phyloP scores from a whole-genome alignment of 768 basidiomycete genomes.

The Cyclocybe aegerita region DNA sequence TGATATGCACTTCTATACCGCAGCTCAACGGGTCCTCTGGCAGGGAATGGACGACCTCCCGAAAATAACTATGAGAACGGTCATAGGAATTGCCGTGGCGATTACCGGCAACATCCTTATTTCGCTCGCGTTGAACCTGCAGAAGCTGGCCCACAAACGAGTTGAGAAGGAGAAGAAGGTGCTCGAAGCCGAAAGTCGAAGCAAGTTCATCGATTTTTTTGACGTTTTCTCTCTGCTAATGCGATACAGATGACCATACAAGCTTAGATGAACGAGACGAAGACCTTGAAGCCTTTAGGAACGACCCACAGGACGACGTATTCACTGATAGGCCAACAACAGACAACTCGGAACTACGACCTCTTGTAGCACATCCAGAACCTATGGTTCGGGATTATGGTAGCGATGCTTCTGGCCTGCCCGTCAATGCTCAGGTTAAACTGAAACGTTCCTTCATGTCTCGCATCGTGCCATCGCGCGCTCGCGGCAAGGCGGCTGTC shows the following conservation, averaged over 20 bases:
- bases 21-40: background rate
- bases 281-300: conserved; percentile 9
- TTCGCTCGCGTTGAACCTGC: conserved; percentile 86
- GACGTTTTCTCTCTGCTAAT: background rate
- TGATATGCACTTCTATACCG: too few relatives aligned
- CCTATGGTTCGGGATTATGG: conserved; percentile 21
- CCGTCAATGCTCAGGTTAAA: conserved; percentile 1
- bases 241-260: conserved; percentile 5
- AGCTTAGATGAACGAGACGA: conserved; percentile 28
- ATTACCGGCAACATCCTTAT: conserved; percentile 87
- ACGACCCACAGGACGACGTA: conserved; percentile 12
- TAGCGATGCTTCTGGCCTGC: conserved; percentile 9
- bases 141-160: conserved; percentile 87
- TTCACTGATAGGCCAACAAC: conserved; percentile 9
- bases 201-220: conserved; percentile 8
- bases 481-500: conserved; percentile 18
- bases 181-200: conserved; percentile 5
- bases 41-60: conserved; percentile 42
- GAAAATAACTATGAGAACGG: conserved; percentile 50
- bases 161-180: conserved; percentile 42
- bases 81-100: conserved; percentile 81
- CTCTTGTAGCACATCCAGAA: conserved; percentile 14
- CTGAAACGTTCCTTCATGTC: conserved; percentile 28
- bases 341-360: conserved; percentile 18
- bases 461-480: conserved; percentile 33